Evolutionary conservation across 148 eudicot species (phyloP), one percentile per base, ranked within the genome.

Genomic region (Vaccinium macrocarpon): DNA sequence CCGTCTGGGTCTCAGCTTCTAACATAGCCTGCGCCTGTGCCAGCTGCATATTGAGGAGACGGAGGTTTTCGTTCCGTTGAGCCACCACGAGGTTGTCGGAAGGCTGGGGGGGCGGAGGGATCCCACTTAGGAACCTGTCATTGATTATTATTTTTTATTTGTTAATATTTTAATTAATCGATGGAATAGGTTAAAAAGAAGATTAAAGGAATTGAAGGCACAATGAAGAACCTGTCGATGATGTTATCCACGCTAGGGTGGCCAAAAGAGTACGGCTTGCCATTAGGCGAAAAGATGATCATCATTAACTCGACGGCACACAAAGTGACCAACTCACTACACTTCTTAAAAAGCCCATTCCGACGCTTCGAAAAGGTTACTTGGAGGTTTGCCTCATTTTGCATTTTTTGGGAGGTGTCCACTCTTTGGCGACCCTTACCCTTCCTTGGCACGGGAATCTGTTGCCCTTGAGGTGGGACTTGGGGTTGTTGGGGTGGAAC

Each of bases 351-450:
- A 11, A 90, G 76, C 8, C 91, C 90, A 0, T 50, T 21, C 10
- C 88, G 82, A 0, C 91, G 84, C 42, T 90, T 90, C n/a, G 88
- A 78, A 78, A 90, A 90, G 81, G 91, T 88, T 5, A 86, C 88
- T 2, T 62, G 88, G 5, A 82, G 78, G 23, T 82, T 79, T 3
- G 70, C 84, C 32, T 52, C 55, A 6, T 80, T 85, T 19, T 81
- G 15, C 25, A 90, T 90, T 74, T 74, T 86, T 5, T 42, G 46
- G 12, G 23, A 35, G 23, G 86, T 71, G 12, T 64, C 61, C 0
- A 90, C 32, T 82, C 80, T 90, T 50, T 84, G 76, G 19, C 91
- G 84, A 16, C 91, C 91, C 72, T 18, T 78, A 32, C 80, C 35
- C 66, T 61, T 79, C 29, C 9, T 79, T 15, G 82, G 16, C 82